A percentile compares a stretch with the other conserved stretches of the same genome.
phyloP scores from a whole-genome alignment of 495 filamentous ascomycete genomes.

The Filosporella fistucella region DNA sequence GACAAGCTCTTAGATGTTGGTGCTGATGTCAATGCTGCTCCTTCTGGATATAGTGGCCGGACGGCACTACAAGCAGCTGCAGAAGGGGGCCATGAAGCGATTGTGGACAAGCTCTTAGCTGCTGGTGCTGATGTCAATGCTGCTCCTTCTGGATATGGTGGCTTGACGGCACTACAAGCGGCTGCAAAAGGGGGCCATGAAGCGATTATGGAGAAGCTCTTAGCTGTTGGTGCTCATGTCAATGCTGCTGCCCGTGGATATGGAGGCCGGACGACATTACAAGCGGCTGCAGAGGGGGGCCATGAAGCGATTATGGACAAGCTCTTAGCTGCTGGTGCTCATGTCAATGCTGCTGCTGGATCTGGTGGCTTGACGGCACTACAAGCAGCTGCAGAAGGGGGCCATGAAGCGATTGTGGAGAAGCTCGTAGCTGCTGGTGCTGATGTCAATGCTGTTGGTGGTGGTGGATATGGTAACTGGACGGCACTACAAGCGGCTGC shows the following conservation, averaged over 20 bases:
- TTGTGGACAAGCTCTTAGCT: conserved; percentile 16
- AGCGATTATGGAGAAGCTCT: background rate
- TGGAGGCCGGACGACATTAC: conserved; percentile 7
- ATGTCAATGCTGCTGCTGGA: conserved; percentile 14
- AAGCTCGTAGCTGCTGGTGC: conserved; percentile 25
- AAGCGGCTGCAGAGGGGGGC: conserved; percentile 9
- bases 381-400: conserved; percentile 15
- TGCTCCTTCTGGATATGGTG: conserved; percentile 7
- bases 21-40: conserved; percentile 24
- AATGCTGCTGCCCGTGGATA: background rate
- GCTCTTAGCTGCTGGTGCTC: conserved; percentile 4
- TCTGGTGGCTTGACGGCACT: conserved; percentile 17
- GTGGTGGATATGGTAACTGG: conserved; percentile 15
- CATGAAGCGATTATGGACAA: conserved; percentile 12
- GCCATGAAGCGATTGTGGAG: conserved; percentile 22
- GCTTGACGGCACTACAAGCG: background rate
- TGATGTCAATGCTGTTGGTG: conserved; percentile 25
- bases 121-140: conserved; percentile 23
- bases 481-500: conserved; percentile 29
- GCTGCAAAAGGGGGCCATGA: background rate
- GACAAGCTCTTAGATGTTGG: conserved; percentile 21
- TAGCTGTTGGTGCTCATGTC: conserved; percentile 1
- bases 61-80: conserved; percentile 19
- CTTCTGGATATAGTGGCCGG: background rate
- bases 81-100: conserved; percentile 5